Base-by-base conservation (phyloP, 2,329 filamentous ascomycete genomes). In the Zalaria obscura region DNA sequence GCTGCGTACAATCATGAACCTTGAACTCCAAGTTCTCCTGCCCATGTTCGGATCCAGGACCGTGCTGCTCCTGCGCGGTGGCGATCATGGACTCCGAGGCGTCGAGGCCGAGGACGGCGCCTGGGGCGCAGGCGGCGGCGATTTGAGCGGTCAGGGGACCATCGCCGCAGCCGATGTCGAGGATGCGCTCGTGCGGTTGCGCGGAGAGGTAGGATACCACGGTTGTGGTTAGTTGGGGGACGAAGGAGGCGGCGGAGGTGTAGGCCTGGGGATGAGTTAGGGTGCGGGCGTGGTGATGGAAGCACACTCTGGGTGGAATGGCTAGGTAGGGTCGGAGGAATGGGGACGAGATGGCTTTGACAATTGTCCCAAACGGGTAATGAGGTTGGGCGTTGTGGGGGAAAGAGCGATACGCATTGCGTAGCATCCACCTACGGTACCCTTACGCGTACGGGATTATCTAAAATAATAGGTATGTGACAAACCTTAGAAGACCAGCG, bases 111-210 rank as follows among this genome's bases (percentile, higher is more conserved):
- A 62, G 50, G 26, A 66, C 54, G 18, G 44, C 33, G 36, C 55
- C 56, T 6, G 48, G 37, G 1, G 46, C 26, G 29, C 53, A 45
- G 35, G 47, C 40, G 1, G 39, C n/a, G 25, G 62, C 56, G 47
- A 67, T 53, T 37, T 55, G 50, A 8, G 56, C 49, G n/a, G 63
- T 65, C 18, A 67, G 52, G 27, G 54, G 47, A 28, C 63, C 62
- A 41, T 66, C 60, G 38, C 60, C 60, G 46, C 59, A 62, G 44
- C 60, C 60, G 26, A 63, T 52, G 48, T 63, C 60, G 40, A 66
- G 55, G 48, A 66, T 61, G 10, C 37, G 49, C 41, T 65, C 61
- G 29, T 34, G 51, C 5, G 55, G 52, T 41, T 51, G 45, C 3
- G 56, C 51, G 44, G 52, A 46, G 38, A 66, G 61, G 48, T 63